Evolutionary conservation across 2,329 filamentous ascomycete genomes (phyloP).

Genomic region (Anthostomella pinea): DNA sequence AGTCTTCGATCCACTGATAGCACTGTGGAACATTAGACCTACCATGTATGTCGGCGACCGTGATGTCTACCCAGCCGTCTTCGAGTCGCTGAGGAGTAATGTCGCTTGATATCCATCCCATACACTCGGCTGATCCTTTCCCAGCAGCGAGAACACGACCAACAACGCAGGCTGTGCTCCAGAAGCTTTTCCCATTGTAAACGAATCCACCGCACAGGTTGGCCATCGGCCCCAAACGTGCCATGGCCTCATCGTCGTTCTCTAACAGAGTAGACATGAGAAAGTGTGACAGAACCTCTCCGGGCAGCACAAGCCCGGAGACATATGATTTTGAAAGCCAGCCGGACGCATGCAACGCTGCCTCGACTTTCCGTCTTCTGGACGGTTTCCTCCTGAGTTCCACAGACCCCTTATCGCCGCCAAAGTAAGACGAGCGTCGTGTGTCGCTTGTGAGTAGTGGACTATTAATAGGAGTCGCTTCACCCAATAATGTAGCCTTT

Average conservation of each 20-base stretch:
- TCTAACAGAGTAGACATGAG: conserved; percentile 65
- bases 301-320: conserved; percentile 62
- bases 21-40: conserved; percentile 15
- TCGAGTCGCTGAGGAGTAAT: conserved; percentile 49
- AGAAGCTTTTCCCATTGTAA: conserved; percentile 63
- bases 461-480: conserved; percentile 40
- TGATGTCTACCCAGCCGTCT: conserved; percentile 59
- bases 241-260: conserved; percentile 58
- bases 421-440: conserved; percentile 47
- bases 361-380: conserved; percentile 53
- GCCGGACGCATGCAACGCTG: conserved; percentile 56
- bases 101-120: conserved; percentile 66
- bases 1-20: too few species aligned
- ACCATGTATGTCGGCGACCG: conserved; percentile 53
- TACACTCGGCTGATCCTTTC: conserved; percentile 60
- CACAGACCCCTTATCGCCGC: conserved; percentile 25
- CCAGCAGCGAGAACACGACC: conserved; percentile 63
- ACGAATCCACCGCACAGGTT: conserved; percentile 64
- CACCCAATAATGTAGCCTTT: conserved; percentile 43
- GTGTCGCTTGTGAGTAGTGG: conserved; percentile 37
- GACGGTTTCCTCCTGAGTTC: conserved; percentile 35
- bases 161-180: conserved; percentile 65
- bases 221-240: conserved; percentile 56
- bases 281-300: conserved; percentile 60
- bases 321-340: conserved; percentile 69